Conservation (phyloP, 192 early-diverging fungal genomes). For the Coemansia sp. region DNA sequence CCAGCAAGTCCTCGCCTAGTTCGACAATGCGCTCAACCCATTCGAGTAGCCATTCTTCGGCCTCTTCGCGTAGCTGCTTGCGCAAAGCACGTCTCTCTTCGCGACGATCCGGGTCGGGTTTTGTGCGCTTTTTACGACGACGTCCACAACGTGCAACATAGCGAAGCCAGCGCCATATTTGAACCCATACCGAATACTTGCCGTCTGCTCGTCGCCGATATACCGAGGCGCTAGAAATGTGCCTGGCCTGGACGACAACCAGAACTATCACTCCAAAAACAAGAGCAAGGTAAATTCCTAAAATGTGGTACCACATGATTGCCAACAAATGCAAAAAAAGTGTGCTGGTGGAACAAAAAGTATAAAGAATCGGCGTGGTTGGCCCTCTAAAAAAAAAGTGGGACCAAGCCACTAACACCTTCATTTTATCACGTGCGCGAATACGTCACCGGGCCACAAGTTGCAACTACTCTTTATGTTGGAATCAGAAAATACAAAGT, state of each 20-base stretch:
- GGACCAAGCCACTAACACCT: too few relatives aligned
- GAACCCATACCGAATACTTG: conserved; percentile 20
- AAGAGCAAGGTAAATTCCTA: conserved; percentile 39
- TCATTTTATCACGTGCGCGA: too few relatives aligned
- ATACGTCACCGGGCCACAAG: too few relatives aligned
- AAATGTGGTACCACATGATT: conserved; percentile 44
- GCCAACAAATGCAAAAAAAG: neutral
- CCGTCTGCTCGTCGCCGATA: conserved; percentile 19
- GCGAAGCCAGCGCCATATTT: conserved; percentile 45
- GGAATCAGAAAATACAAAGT: too few relatives aligned
- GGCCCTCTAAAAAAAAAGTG: too few relatives aligned
- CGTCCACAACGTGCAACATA: conserved; percentile 42
- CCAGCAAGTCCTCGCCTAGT: conserved; percentile 49
- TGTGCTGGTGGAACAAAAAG: neutral
- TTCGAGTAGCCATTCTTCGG: conserved; percentile 46
- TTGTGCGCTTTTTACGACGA: conserved; percentile 42
- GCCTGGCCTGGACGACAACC: conserved; percentile 27
- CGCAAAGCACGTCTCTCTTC: conserved; percentile 47
- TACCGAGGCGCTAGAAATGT: conserved; percentile 2
- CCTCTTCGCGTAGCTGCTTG: conserved; percentile 46
- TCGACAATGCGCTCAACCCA: conserved; percentile 47
- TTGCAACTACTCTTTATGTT: too few relatives aligned
- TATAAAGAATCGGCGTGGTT: too few relatives aligned
- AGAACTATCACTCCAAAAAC: conserved; percentile 39
- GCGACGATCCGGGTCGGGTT: conserved; percentile 26